phyloP scores from a whole-genome alignment of 2,329 filamentous ascomycete genomes.

The Botrytis tulipae region DNA sequence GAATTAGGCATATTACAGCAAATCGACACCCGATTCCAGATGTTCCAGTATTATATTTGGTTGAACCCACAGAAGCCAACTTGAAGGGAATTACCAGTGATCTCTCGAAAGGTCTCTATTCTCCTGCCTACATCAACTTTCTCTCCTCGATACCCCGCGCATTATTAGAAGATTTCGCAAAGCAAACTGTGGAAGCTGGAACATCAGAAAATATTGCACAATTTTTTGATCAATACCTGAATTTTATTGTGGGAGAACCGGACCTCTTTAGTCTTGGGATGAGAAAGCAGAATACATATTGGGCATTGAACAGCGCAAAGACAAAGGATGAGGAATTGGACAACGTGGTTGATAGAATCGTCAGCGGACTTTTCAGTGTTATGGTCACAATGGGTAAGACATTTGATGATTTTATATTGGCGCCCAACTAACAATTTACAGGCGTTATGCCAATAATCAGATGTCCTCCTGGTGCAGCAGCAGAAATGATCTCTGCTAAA shows the following conservation, averaged over 20 bases:
- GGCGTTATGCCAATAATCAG: constrained; percentile 92
- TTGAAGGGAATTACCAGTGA: constrained; percentile 81
- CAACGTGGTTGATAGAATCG: constrained; percentile 81
- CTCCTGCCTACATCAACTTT: constrained; percentile 95
- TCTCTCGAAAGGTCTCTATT: constrained; percentile 82
- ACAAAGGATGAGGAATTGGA: constrained; percentile 91
- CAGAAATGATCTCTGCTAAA: constrained; percentile 90
- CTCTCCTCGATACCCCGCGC: constrained; percentile 88
- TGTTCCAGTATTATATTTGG: constrained; percentile 92
- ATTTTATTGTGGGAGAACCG: constrained; percentile 94
- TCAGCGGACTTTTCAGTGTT: constrained; percentile 95
- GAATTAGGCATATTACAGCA: constrained; percentile 70
- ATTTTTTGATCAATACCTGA: constrained; percentile 94
- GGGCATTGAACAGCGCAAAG: constrained; percentile 90
- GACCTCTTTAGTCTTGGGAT: constrained; percentile 94
- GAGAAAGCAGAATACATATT: constrained; percentile 87
- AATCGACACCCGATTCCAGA: constrained; percentile 89
- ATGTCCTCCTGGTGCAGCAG: constrained; percentile 87
- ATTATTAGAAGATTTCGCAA: constrained; percentile 90
- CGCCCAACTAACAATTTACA: constrained; percentile 41
- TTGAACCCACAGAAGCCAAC: constrained; percentile 83
- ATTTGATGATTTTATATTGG: background rate
- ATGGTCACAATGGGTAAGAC: constrained; percentile 90
- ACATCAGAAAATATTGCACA: constrained; percentile 90
- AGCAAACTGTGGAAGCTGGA: constrained; percentile 77